Evolutionary conservation across 306 rosid species (phyloP), one percentile per base, ranked within the genome.

Genomic region (Vicia sativa): DNA sequence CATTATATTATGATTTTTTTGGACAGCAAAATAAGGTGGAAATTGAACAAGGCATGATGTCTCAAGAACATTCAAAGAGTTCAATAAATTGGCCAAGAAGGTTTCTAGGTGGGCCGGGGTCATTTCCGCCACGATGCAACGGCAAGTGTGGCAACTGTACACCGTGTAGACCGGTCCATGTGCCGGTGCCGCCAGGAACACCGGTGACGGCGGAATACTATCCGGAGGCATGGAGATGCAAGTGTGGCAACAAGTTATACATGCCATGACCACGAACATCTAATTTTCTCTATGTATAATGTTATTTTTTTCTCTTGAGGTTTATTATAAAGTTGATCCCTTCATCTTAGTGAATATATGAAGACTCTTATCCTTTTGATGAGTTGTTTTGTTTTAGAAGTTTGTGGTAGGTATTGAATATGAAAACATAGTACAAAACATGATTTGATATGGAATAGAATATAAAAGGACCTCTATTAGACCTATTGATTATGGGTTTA

Each of bases 181-280:
- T 93, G 65, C 79, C 95, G 0, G 95, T 93, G 84, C 95, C 95
- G 0, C 99, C 99, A 0, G 97, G 96, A 13, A 87, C 83, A 1
- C 98, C 96, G 35, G 95, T 90, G 68, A 86, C 89, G 0, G 79
- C 96, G 0, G 99, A 93, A 78, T 90, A 93, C 72, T 93, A 90
- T 74, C 97, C 97, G 0, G 96, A 90, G 78, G 97, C 96, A n/a
- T 93, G 99, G 99, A 83, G 95, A 70, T 93, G 99, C 90, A 88
- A 93, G 78, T 93, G 99, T 81, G 91, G 97, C 79, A 86, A 90
- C 66, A 93, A 69, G 82, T 67, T 86, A 60, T 93, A 80, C 86
- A 88, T 90, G 91, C 99, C 99, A 46, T 92, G 90, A 92, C 98
- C 96, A 45, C 90, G 90, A 92, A 49, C 2, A 10, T 29, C 15